A percentile compares a stretch with the other conserved stretches of the same genome.
Conservation (phyloP, 176 grass and related monocot species). For the Rhipidocladum racemiflorum region DNA sequence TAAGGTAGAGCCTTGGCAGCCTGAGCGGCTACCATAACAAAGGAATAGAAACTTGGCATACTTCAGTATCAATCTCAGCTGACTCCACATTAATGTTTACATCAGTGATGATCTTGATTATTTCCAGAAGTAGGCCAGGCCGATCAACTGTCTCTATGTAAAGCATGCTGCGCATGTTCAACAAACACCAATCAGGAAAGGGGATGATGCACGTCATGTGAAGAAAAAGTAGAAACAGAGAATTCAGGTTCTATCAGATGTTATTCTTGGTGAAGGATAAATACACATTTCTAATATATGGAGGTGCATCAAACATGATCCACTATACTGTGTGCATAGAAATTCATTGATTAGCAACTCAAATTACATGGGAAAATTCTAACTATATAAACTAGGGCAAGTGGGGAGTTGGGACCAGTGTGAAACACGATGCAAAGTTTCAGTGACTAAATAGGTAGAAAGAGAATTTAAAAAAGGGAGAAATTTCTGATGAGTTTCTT, state of each 20-base stretch:
- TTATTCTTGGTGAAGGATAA: not conserved
- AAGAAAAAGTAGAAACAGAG: not conserved
- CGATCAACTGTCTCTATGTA: constrained; percentile 98
- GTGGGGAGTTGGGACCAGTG: not conserved
- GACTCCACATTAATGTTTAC: constrained; percentile 89
- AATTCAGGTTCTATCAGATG: not conserved
- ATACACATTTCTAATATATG: constrained; percentile 1
- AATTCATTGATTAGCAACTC: not conserved
- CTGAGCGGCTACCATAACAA: not conserved
- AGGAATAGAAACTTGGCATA: constrained; percentile 26
- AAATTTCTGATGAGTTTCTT: not conserved
- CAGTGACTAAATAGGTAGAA: not conserved
- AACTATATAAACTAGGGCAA: not conserved
- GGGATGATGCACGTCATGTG: not conserved
- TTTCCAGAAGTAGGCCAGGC: constrained; percentile 77
- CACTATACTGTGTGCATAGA: constrained; percentile 1
- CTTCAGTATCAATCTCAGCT: constrained; percentile 96
- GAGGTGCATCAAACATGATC: not conserved
- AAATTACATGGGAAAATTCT: not conserved
- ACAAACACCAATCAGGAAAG: constrained; percentile 26
- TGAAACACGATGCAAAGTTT: not conserved
- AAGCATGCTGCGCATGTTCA: constrained; percentile 55
- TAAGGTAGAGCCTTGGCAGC: not conserved
- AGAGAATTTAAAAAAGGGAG: not conserved
- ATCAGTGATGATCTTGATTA: constrained; percentile 74